Evolutionary conservation across 1,284 basidiomycete genomes (phyloP).

Genomic region (Fomitiporia mediterranea): DNA sequence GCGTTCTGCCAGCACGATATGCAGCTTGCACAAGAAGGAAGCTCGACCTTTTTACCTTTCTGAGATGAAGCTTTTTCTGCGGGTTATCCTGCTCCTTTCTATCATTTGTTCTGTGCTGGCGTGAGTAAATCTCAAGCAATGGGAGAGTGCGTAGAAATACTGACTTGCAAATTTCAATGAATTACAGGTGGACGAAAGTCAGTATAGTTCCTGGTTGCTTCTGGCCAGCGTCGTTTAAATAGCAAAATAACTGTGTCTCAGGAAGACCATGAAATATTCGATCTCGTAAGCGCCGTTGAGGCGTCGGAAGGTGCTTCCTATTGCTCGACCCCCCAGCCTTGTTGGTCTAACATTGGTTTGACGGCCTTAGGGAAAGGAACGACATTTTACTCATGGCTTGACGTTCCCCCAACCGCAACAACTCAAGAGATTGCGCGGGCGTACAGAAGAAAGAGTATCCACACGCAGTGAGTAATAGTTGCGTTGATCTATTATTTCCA

Average conservation of each 20-base stretch:
- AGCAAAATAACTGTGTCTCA: constrained; percentile 30
- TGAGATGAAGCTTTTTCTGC: constrained; percentile 7
- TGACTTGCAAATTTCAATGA: no score
- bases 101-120: constrained; percentile 3
- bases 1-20: no score
- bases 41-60: not conserved
- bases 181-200: constrained; percentile 65
- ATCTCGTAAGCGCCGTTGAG: constrained; percentile 85
- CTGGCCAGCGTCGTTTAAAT: not conserved
- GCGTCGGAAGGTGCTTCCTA: constrained; percentile 62
- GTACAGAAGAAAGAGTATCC: constrained; percentile 84
- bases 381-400: constrained; percentile 86
- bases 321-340: not conserved
- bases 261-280: constrained; percentile 95
- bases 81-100: constrained; percentile 3
- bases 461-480: constrained; percentile 64
- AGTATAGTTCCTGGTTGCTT: constrained; percentile 18
- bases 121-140: not conserved
- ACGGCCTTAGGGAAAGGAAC: constrained; percentile 64
- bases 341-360: not conserved
- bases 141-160: no score
- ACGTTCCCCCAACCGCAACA: constrained; percentile 65
- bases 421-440: constrained; percentile 78
- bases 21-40: no score
- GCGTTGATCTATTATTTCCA: not conserved